Conservation (phyloP, 768 basidiomycete species). For the Tricholoma terreum region DNA sequence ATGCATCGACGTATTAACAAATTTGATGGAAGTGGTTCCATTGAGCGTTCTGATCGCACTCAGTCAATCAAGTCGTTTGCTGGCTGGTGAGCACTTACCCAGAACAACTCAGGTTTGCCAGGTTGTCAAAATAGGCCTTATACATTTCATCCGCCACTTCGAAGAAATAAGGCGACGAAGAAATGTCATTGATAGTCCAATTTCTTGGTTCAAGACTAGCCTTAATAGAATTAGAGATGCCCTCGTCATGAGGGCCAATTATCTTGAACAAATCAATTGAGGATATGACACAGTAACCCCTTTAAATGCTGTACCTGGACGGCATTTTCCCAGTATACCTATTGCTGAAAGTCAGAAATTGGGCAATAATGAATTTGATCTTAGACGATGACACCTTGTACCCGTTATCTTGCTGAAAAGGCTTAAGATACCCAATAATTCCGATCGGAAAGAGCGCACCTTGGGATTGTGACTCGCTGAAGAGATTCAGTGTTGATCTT, state of each 20-base stretch:
- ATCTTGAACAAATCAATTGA: slow-evolving; percentile 46
- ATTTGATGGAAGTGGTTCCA: slow-evolving; percentile 40
- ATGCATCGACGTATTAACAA: slow-evolving; percentile 90
- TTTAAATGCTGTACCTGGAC: slow-evolving; percentile 55
- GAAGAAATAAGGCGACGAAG: slow-evolving; percentile 42
- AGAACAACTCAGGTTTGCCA: slow-evolving; percentile 26
- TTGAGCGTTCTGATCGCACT: slow-evolving; percentile 30
- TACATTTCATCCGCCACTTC: slow-evolving; percentile 61
- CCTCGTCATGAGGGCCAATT: slow-evolving; percentile 77
- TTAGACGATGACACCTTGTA: slow-evolving; percentile 56
- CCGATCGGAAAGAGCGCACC: slow-evolving; percentile 32
- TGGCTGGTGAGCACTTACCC: slow-evolving; percentile 17
- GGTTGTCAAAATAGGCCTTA: slow-evolving; percentile 51
- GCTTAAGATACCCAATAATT: background rate
- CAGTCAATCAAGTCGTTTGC: background rate
- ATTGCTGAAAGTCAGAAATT: slow-evolving; percentile 1
- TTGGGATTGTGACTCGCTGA: slow-evolving; percentile 87
- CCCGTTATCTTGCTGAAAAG: slow-evolving; percentile 75
- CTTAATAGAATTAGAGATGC: slow-evolving; percentile 67
- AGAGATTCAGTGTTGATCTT: background rate
- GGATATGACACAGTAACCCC: background rate
- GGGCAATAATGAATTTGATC: background rate
- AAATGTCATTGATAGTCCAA: slow-evolving; percentile 37
- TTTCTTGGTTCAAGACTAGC: slow-evolving; percentile 54
- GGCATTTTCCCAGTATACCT: slow-evolving; percentile 91